phyloP scores from a whole-genome alignment of 2,329 filamentous ascomycete genomes.

The Westerdykella sp. region DNA sequence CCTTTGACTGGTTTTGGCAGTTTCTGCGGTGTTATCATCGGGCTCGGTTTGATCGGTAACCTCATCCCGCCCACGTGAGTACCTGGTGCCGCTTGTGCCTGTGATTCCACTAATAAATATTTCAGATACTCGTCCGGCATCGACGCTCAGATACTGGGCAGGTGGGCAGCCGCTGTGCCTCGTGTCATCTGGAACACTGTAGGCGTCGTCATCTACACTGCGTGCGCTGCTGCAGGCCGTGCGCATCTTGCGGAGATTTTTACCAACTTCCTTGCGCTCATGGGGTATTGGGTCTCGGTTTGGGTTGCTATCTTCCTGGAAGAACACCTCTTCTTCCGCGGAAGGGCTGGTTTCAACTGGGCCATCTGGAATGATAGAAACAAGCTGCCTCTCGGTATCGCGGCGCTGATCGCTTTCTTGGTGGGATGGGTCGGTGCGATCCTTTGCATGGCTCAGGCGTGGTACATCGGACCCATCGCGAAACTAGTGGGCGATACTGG shows the following conservation, averaged over 20 bases:
- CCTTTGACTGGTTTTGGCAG: constrained; percentile 58
- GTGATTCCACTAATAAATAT: too few species aligned
- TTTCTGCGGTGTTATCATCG: constrained; percentile 60
- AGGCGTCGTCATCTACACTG: constrained; percentile 56
- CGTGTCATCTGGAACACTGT: constrained; percentile 60
- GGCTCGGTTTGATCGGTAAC: constrained; percentile 60
- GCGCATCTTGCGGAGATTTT: constrained; percentile 58
- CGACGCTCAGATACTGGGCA: constrained; percentile 62
- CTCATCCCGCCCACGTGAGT: constrained; percentile 53
- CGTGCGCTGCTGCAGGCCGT: constrained; percentile 59
- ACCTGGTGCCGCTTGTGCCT: constrained; percentile 32
- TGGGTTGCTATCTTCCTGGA: constrained; percentile 58
- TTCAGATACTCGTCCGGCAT: constrained; percentile 56
- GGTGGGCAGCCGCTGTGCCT: constrained; percentile 53
- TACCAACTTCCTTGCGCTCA: constrained; percentile 62
- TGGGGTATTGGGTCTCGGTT: constrained; percentile 65
- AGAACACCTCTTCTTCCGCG: constrained; percentile 58
- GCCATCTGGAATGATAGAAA: constrained; percentile 53
- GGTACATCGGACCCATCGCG: constrained; percentile 61
- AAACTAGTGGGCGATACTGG: constrained; percentile 52
- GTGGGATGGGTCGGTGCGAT: constrained; percentile 61
- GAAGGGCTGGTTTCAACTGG: constrained; percentile 52
- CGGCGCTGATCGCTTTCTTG: constrained; percentile 56
- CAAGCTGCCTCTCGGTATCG: constrained; percentile 57
- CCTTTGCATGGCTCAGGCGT: constrained; percentile 63